These are phyloP conservation scores for Clitopilus passeckerianus DNA, from an alignment of 768 basidiomycete genomes.

Conservation along the genomic window DNA sequence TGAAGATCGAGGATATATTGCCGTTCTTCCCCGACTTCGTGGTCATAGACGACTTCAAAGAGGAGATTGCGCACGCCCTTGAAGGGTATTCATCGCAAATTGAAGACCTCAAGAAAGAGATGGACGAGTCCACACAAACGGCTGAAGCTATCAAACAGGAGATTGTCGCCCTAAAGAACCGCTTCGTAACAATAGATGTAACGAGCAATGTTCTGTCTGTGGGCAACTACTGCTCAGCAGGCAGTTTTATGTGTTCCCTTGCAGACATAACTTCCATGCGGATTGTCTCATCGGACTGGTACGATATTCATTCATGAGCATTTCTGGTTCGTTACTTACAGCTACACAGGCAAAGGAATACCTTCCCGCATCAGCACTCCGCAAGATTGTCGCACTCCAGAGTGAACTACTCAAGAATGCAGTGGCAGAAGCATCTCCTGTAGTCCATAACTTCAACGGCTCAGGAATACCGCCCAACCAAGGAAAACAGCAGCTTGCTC, in stretches of 20 bases:
- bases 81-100: constrained; percentile 94
- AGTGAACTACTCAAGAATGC: constrained; percentile 68
- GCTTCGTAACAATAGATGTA: constrained; percentile 91
- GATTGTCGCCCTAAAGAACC: constrained; percentile 75
- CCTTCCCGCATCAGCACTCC: constrained; percentile 73
- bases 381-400: constrained; percentile 84
- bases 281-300: constrained; percentile 96
- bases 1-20: constrained; percentile 98
- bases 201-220: constrained; percentile 85
- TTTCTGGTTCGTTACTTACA: constrained; percentile 8
- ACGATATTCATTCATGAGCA: constrained; percentile 22
- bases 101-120: constrained; percentile 83
- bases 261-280: constrained; percentile 96
- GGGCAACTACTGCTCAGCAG: constrained; percentile 70
- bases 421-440: constrained; percentile 13
- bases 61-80: constrained; percentile 93
- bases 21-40: constrained; percentile 99
- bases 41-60: constrained; percentile 99
- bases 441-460: constrained; percentile 20
- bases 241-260: constrained; percentile 98
- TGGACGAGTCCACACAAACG: constrained; percentile 91
- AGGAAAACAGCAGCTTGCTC: constrained; percentile 28
- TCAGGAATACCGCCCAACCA: constrained; percentile 31
- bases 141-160: constrained; percentile 94
- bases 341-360: constrained; percentile 80